Conservation (phyloP, 1,284 basidiomycete species). For the Malassezia pachydermatis region DNA sequence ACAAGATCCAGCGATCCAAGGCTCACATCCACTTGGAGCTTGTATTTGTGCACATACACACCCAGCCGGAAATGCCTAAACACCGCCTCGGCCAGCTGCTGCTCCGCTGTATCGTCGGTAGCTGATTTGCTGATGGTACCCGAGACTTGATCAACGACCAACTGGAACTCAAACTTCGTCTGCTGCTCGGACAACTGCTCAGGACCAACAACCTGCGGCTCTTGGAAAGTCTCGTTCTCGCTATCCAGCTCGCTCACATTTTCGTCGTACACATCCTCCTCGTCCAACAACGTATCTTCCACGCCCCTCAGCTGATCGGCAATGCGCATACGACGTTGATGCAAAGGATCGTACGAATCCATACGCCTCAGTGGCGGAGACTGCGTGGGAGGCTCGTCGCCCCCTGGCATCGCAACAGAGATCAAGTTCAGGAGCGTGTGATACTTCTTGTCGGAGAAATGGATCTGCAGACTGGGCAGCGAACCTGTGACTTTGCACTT, state of each 20-base stretch:
- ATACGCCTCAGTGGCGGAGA: not conserved
- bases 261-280: constrained; percentile 23
- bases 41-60: constrained; percentile 48
- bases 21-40: constrained; percentile 77
- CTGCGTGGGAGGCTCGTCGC: not conserved
- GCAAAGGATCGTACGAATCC: constrained; percentile 28
- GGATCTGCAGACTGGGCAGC: constrained; percentile 76
- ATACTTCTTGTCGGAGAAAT: constrained; percentile 93
- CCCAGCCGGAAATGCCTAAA: constrained; percentile 62
- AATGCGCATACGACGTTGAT: constrained; percentile 28
- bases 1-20: constrained; percentile 58
- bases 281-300: constrained; percentile 20
- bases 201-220: constrained; percentile 6
- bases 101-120: constrained; percentile 57
- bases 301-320: constrained; percentile 36
- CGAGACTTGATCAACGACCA: constrained; percentile 77
- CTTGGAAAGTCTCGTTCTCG: constrained; percentile 34
- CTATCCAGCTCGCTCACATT: constrained; percentile 26
- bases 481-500: constrained; percentile 86
- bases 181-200: constrained; percentile 58
- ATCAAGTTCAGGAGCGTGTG: constrained; percentile 85
- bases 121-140: constrained; percentile 68
- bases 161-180: constrained; percentile 75
- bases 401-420: constrained; percentile 75
- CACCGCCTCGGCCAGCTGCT: constrained; percentile 65